These are phyloP conservation scores for Suillus occidentalis DNA, from an alignment of 768 basidiomycete species.

Conservation along the genomic window DNA sequence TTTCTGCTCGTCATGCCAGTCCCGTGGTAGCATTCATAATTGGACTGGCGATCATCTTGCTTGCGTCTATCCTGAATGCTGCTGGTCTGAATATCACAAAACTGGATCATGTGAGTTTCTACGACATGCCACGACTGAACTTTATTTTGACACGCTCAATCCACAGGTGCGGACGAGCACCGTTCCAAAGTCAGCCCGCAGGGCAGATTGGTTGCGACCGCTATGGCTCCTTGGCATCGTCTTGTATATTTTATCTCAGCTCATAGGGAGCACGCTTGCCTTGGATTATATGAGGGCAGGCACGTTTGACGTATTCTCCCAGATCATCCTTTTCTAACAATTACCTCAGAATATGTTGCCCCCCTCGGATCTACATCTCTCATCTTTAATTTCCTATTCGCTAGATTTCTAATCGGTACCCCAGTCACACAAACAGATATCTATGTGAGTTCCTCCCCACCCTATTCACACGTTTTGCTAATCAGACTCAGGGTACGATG, in stretches of 20 bases:
- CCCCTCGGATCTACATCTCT: conserved; percentile 92
- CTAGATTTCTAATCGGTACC: conserved; percentile 82
- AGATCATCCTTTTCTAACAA: conserved; percentile 15
- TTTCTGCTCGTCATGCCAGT: conserved; percentile 43
- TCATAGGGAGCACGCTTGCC: conserved; percentile 85
- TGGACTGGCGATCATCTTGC: conserved; percentile 80
- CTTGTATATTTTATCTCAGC: conserved; percentile 89
- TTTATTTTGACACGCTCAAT: background rate
- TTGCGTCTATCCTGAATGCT: conserved; percentile 85
- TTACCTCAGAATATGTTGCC: conserved; percentile 81
- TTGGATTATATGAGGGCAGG: conserved; percentile 88
- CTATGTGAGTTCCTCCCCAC: conserved; percentile 48
- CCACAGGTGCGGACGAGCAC: conserved; percentile 66
- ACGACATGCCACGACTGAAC: background rate
- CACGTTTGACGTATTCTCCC: conserved; percentile 26
- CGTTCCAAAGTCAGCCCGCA: conserved; percentile 74
- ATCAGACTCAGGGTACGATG: conserved; percentile 63
- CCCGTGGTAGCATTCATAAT: conserved; percentile 77
- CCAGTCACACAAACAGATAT: conserved; percentile 85
- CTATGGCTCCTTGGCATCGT: conserved; percentile 91
- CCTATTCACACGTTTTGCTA: conserved; percentile 2
- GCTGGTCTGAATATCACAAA: conserved; percentile 95
- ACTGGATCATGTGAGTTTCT: conserved; percentile 74
- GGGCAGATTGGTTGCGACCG: conserved; percentile 78
- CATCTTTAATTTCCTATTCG: conserved; percentile 96